phyloP scores from a whole-genome alignment of 305 asterid species.

The Lippia alba region DNA sequence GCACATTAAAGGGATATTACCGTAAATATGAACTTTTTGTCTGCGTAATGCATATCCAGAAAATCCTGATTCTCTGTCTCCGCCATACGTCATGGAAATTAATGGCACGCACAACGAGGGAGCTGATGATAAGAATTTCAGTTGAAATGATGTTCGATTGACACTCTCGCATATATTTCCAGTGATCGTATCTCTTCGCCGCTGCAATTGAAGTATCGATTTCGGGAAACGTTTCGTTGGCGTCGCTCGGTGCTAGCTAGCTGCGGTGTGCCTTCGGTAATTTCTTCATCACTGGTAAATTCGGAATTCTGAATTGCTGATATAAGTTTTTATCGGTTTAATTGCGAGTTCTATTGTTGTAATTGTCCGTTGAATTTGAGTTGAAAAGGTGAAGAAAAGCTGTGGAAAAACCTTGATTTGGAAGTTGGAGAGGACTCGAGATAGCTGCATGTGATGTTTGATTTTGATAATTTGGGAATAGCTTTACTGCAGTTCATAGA shows the following conservation, averaged over 20 bases:
- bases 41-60: too few relatives aligned
- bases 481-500: background rate
- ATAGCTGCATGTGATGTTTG: background rate
- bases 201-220: background rate
- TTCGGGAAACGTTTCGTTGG: background rate
- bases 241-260: constrained; percentile 12
- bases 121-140: constrained; percentile 16
- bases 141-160: background rate
- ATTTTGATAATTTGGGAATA: background rate
- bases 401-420: background rate
- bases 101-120: constrained; percentile 37
- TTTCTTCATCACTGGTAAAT: constrained; percentile 26
- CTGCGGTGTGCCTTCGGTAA: background rate
- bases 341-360: background rate
- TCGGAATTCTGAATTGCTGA: background rate
- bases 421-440: background rate
- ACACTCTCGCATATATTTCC: background rate
- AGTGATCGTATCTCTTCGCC: background rate
- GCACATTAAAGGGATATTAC: too few relatives aligned
- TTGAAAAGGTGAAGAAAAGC: background rate
- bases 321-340: background rate
- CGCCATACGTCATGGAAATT: constrained; percentile 29
- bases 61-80: background rate
- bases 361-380: background rate
- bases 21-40: too few relatives aligned